Percentiles rank a stretch among this genome's conserved stretches.
These are phyloP conservation scores for Candida corydali DNA, from an alignment of 805 yeast genomes.

Conservation along the genomic window DNA sequence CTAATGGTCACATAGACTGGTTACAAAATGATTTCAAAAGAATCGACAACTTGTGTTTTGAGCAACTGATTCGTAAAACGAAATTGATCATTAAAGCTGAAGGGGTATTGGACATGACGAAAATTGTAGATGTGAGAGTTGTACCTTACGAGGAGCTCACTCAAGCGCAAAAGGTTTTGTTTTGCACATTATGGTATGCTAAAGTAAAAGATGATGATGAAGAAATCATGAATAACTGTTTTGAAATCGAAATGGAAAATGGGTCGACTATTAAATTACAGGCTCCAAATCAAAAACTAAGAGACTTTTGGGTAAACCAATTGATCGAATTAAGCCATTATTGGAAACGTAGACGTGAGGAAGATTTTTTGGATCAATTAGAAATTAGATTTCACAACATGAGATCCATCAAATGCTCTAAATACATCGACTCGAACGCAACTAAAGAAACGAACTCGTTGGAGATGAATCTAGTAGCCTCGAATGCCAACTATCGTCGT, in stretches of 20 bases:
- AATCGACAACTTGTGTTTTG: conserved; percentile 56
- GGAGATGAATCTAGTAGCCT: conserved; percentile 51
- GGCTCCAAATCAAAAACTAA: conserved; percentile 45
- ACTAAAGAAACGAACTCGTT: conserved; percentile 33
- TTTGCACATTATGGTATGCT: conserved; percentile 30
- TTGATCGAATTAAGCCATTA: conserved; percentile 44
- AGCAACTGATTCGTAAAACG: conserved; percentile 61
- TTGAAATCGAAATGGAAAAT: conserved; percentile 47
- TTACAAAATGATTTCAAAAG: conserved; percentile 44
- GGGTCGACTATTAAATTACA: conserved; percentile 48
- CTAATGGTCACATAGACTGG: conserved; percentile 59
- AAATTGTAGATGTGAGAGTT: conserved; percentile 37
- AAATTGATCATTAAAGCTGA: conserved; percentile 53
- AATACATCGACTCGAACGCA: conserved; percentile 52
- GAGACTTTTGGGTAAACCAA: conserved; percentile 66
- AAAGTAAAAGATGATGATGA: conserved; percentile 23
- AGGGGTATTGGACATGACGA: conserved; percentile 57
- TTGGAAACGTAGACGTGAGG: conserved; percentile 51
- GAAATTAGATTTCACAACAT: conserved; percentile 43
- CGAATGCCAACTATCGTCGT: conserved; percentile 52
- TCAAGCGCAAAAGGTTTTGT: conserved; percentile 21
- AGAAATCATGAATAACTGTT: conserved; percentile 41
- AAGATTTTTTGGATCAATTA: conserved; percentile 36
- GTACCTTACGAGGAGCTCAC: conserved; percentile 21
- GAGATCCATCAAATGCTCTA: conserved; percentile 45